Base-by-base conservation (phyloP, 2,329 filamentous ascomycete species). In the Trichoderma lentiforme region DNA sequence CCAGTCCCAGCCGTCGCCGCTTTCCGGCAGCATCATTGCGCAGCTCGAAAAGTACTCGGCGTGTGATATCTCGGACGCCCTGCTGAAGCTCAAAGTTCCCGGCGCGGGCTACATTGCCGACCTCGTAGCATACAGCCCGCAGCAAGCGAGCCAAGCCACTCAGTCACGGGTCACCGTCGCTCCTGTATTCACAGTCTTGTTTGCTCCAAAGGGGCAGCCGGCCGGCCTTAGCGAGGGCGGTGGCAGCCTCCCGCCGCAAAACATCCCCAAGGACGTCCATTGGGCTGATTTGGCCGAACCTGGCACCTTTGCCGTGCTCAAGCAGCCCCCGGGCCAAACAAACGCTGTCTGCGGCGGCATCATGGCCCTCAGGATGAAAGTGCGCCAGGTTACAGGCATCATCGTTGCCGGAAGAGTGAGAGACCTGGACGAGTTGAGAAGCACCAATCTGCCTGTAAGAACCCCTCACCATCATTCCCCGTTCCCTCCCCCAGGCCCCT, bases 341-440 rank as follows among this genome's bases (percentile, higher is more conserved):
- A 93, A 92, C 80, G 92, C 92, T 6, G 86, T 93, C 8, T 86
- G 93, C 6, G 92, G 92, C n/a, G 92, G 92, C 21, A 93, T 94
- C 74, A 92, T 94, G 87, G 92, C 91, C 6, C 83, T 87, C 34
- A 85, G 92, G 24, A 92, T 94, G 86, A 89, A 89, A 76, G 79
- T 86, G 15, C 84, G 90, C 12, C 87, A 88, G 15, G 88, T 87
- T 21, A 83, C 84, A 74, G 91, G 86, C 3, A 86, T 91, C 12
- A 82, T 94, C n/a, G 89, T 93, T 8, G 86, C 89, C 75, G 92
- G 92, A 1, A 83, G 92, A 51, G 87, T 91, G 6, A 85, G 92
- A 73, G 92, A 94, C 81, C 76, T 93, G 21, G 82, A 81, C 18
- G 89, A 92, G 77, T 79, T 93, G 72, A 83, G 82, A 70, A 84